These are phyloP conservation scores for Capronia americana DNA, from an alignment of 2,329 filamentous ascomycete species.

Conservation along the genomic window DNA sequence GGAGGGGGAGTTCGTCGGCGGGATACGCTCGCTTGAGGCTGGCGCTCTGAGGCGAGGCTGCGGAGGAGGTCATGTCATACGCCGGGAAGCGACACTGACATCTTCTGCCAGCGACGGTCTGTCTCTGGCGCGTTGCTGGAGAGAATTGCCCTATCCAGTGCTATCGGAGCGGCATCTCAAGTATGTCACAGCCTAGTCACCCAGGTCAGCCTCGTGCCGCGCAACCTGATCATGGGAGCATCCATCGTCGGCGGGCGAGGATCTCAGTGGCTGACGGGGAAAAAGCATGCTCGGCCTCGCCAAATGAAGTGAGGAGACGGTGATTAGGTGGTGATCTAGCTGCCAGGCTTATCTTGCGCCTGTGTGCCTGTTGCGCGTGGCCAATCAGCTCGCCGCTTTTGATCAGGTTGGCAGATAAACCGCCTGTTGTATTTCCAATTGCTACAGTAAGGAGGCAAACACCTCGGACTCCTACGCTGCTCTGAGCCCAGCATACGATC, in stretches of 20 bases:
- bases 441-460: not conserved
- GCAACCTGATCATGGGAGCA: slow-evolving; percentile 4
- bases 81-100: slow-evolving; percentile 32
- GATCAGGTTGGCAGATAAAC: slow-evolving; percentile 15
- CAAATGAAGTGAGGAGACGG: slow-evolving; percentile 4
- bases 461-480: not conserved
- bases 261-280: slow-evolving; percentile 20
- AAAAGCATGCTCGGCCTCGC: slow-evolving; percentile 7
- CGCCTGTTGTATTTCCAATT: slow-evolving; percentile 10
- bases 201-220: slow-evolving; percentile 26
- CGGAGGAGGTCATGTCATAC: slow-evolving; percentile 38
- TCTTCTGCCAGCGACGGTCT: slow-evolving; percentile 31
- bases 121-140: slow-evolving; percentile 1
- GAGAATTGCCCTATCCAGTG: slow-evolving; percentile 16
- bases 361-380: not conserved
- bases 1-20: slow-evolving; percentile 34
- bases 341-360: slow-evolving; percentile 15
- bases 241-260: slow-evolving; percentile 1
- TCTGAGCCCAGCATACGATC: no score
- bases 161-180: slow-evolving; percentile 10
- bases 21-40: slow-evolving; percentile 40
- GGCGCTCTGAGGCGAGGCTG: slow-evolving; percentile 37
- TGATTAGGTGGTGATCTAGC: slow-evolving; percentile 4
- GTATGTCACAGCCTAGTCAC: not conserved
- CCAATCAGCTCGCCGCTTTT: not conserved